These are phyloP conservation scores for Malassezia vespertilionis DNA, from an alignment of 1,284 basidiomycete species.

Conservation along the genomic window DNA sequence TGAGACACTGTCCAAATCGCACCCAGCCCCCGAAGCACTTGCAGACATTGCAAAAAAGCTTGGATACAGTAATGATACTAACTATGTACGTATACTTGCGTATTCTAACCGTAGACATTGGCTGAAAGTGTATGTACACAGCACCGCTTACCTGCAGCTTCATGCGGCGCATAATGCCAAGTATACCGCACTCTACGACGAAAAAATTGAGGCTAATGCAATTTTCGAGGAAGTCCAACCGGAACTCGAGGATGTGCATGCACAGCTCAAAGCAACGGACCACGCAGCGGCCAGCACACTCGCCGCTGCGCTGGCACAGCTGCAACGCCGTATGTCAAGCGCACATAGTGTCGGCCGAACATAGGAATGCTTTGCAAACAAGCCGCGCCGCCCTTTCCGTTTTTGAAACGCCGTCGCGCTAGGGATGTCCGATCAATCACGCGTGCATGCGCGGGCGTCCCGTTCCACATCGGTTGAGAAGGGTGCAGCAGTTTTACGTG, in stretches of 20 bases:
- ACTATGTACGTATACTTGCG: constrained; percentile 13
- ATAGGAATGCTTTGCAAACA: too few species aligned
- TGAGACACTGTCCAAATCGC: too few species aligned
- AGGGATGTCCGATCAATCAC: too few species aligned
- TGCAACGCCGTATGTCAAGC: too few species aligned
- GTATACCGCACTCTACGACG: constrained; percentile 2
- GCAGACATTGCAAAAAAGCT: constrained; percentile 3
- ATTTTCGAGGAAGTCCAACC: background rate
- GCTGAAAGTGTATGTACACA: constrained; percentile 10
- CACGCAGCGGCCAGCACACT: too few species aligned
- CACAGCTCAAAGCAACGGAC: too few species aligned
- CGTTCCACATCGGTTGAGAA: constrained; percentile 40
- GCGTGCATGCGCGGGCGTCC: background rate
- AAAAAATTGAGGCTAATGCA: too few species aligned
- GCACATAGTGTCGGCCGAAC: too few species aligned
- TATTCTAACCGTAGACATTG: constrained; percentile 11
- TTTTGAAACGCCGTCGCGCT: too few species aligned
- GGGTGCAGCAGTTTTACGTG: constrained; percentile 41
- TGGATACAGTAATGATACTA: constrained; percentile 2
- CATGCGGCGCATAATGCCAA: constrained; percentile 17
- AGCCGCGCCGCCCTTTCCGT: too few species aligned
- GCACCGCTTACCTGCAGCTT: constrained; percentile 6
- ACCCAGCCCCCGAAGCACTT: too few species aligned
- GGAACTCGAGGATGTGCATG: background rate
- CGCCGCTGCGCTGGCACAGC: too few species aligned